Evolutionary conservation across 169 alveolate genomes (phyloP).

Genomic region (Eimeria sp.): DNA sequence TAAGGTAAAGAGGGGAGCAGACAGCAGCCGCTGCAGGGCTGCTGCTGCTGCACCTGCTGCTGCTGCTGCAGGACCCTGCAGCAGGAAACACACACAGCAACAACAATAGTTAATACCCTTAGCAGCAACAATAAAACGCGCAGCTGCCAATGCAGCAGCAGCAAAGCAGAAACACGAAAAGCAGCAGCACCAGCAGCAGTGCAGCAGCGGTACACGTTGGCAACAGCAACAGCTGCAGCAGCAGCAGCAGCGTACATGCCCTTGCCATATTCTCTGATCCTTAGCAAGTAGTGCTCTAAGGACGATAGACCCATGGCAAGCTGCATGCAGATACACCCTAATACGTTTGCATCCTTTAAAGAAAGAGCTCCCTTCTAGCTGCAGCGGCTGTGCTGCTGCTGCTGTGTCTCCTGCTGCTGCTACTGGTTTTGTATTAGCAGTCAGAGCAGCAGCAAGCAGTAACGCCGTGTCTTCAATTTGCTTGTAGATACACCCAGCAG

Average conservation of each 20-base stretch:
- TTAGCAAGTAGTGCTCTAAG: not conserved
- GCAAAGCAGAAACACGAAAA: too few relatives aligned
- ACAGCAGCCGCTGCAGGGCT: not conserved
- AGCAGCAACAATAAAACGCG: not conserved
- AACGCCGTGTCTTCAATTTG: not conserved
- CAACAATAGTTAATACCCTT: not conserved
- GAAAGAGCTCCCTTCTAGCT: not conserved
- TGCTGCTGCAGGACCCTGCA: too few relatives aligned
- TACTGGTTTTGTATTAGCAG: not conserved
- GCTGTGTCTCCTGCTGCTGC: not conserved
- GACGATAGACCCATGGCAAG: conserved; percentile 30
- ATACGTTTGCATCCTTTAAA: conserved; percentile 12
- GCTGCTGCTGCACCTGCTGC: too few relatives aligned
- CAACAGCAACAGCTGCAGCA: not conserved
- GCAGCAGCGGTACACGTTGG: not conserved
- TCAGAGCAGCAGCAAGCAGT: not conserved
- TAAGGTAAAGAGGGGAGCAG: not conserved
- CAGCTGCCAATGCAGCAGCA: not conserved
- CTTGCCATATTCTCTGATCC: not conserved
- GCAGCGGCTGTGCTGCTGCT: not conserved
- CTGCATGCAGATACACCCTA: not conserved
- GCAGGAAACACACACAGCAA: not conserved
- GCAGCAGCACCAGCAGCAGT: not conserved
- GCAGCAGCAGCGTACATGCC: not conserved
- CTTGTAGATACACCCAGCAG: conserved; percentile 1